Evolutionary conservation across 2,329 filamentous ascomycete species (phyloP), one percentile per base, ranked within the genome.

Genomic region (Xylariales sp.): DNA sequence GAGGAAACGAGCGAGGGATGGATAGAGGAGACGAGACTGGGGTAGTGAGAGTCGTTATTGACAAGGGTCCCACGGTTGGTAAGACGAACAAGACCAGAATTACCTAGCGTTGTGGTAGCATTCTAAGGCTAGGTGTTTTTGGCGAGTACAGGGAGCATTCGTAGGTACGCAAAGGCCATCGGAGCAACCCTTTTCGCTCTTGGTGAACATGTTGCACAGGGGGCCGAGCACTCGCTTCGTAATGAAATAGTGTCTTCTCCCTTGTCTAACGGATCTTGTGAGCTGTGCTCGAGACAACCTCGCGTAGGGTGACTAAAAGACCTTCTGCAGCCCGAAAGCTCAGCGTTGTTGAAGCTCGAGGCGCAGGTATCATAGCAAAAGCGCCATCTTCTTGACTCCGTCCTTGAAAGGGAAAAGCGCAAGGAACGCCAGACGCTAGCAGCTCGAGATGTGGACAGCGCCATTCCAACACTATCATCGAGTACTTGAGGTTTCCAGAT

Each of bases 21-120:
- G 29, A 31, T 38, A 35, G 38, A 38, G 33, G 19, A 40, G 18
- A 33, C 35, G n/a, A 39, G 36, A 40, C 40, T 31, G 35, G 40
- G 44, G 40, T n/a, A n/a, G n/a, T 43, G 36, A 24, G 40, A 21
- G 35, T 31, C 22, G 20, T 37, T 46, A 43, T 40, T 37, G 44
- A 46, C 40, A 36, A 32, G 44, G 43, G 44, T 27, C 21, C 16
- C 34, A 33, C 32, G 32, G 43, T 33, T 42, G 43, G 43, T 42
- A 42, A 31, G 43, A 42, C 43, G 20, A 42, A 31, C 22, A 25
- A 27, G 22, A 33, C 35, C 35, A 39, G 39, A 42, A 29, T 42
- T 42, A 45, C 29, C 43, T 45, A 45, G 43, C 43, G 43, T 25
- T 15, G 35, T 36, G 43, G 39, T 42, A 42, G 37, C 41, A 41